Evolutionary conservation across 2,329 filamentous ascomycete species (phyloP).

Genomic region (Fusarium temperatum): DNA sequence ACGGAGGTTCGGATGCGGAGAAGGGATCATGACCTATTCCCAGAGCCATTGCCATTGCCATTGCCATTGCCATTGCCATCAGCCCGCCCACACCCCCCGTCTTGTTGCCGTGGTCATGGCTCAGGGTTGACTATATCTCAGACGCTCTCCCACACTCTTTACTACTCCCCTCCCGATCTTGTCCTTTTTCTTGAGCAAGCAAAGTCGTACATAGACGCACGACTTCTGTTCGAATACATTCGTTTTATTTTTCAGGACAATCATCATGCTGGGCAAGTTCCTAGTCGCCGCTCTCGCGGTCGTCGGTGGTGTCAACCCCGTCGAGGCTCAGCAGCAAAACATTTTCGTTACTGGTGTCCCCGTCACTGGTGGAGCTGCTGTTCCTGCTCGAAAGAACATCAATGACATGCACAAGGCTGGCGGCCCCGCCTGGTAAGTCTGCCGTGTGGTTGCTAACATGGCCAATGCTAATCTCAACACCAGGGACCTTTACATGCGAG

Average conservation of each 20-base stretch:
- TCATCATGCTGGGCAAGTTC: constrained; percentile 34
- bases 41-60: constrained; percentile 6
- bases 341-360: constrained; percentile 51
- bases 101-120: constrained; percentile 20
- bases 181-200: constrained; percentile 27
- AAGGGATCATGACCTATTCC: constrained; percentile 22
- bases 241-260: constrained; percentile 23
- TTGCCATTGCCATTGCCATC: not conserved
- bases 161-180: not conserved
- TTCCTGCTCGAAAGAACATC: constrained; percentile 58
- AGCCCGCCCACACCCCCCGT: constrained; percentile 12
- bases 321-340: constrained; percentile 38
- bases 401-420: constrained; percentile 54
- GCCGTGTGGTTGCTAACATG: not conserved
- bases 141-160: constrained; percentile 20
- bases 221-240: constrained; percentile 28
- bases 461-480: constrained; percentile 15
- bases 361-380: constrained; percentile 51
- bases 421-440: constrained; percentile 56
- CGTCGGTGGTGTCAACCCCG: constrained; percentile 33
- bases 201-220: constrained; percentile 35
- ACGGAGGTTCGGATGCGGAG: constrained; percentile 35
- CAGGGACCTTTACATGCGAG: constrained; percentile 61
- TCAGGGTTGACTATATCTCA: constrained; percentile 28
- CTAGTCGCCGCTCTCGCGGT: constrained; percentile 41